These are phyloP conservation scores for Papiliotrema terrestris DNA, from an alignment of 1,284 basidiomycete genomes.

Conservation along the genomic window DNA sequence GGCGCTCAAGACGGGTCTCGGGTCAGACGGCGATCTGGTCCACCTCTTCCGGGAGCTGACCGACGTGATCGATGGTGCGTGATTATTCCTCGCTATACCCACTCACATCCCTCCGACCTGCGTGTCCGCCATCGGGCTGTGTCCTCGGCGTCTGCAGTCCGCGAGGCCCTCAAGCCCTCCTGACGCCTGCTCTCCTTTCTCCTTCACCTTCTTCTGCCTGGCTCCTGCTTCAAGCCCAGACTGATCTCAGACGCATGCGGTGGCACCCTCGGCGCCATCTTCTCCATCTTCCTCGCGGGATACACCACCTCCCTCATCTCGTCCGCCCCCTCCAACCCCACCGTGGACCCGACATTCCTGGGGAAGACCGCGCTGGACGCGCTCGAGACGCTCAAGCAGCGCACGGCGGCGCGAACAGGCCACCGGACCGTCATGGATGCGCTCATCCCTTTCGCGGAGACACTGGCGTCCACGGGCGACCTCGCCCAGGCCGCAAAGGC, in stretches of 20 bases:
- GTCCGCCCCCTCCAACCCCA: constrained; percentile 3
- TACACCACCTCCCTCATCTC: constrained; percentile 38
- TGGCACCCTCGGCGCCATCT: constrained; percentile 46
- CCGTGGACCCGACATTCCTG: constrained; percentile 21
- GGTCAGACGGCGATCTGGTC: constrained; percentile 39
- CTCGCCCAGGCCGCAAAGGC: constrained; percentile 41
- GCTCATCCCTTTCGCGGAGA: constrained; percentile 50
- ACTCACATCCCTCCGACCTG: too few relatives aligned
- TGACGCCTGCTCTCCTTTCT: too few relatives aligned
- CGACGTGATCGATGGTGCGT: constrained; percentile 43
- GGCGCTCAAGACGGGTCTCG: constrained; percentile 30
- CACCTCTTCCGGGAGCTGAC: constrained; percentile 40
- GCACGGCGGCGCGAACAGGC: constrained; percentile 50
- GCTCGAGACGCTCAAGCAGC: constrained; percentile 44
- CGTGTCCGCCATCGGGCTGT: too few relatives aligned
- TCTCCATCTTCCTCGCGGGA: constrained; percentile 47
- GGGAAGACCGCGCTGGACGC: constrained; percentile 28
- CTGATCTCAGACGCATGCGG: constrained; percentile 34
- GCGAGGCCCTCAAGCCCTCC: too few relatives aligned
- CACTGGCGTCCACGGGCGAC: constrained; percentile 36
- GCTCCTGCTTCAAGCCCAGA: too few relatives aligned
- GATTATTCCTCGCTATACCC: too few relatives aligned
- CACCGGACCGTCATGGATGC: constrained; percentile 53
- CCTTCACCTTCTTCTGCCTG: too few relatives aligned
- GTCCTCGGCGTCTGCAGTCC: too few relatives aligned